Evolutionary conservation across 345 rosid genomes (phyloP).

Genomic region (Murraya koenigii): DNA sequence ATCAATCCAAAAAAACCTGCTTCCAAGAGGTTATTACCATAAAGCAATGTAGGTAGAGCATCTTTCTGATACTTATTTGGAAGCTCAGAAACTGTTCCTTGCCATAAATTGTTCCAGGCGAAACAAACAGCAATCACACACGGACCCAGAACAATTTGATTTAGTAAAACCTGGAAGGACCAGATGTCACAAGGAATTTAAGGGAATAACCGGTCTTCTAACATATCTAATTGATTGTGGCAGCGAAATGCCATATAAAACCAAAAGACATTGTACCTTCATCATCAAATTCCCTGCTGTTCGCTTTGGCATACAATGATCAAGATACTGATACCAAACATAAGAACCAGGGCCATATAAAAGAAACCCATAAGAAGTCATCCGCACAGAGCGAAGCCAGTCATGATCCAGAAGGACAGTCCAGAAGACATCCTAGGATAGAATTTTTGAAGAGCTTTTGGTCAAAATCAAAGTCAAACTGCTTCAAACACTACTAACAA

Average conservation of each 20-base stretch:
- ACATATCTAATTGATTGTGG: background rate
- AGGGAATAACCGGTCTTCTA: background rate
- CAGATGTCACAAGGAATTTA: background rate
- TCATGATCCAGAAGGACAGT: constrained; percentile 60
- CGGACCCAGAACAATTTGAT: constrained; percentile 91
- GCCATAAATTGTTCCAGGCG: constrained; percentile 95
- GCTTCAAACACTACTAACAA: background rate
- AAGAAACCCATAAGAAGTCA: constrained; percentile 89
- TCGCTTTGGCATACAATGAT: constrained; percentile 65
- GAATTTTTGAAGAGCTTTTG: background rate
- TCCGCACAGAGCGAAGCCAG: constrained; percentile 81
- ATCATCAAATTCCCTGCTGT: constrained; percentile 55
- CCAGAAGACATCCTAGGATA: constrained; percentile 41
- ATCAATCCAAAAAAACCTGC: constrained; percentile 10
- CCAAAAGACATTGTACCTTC: constrained; percentile 48
- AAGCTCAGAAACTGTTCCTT: constrained; percentile 67
- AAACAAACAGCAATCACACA: constrained; percentile 81
- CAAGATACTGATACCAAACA: constrained; percentile 84
- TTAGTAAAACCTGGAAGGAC: constrained; percentile 66
- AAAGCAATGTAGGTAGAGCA: constrained; percentile 76
- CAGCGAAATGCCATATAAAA: background rate
- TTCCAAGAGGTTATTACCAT: constrained; percentile 44
- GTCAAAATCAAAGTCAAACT: constrained; percentile 23
- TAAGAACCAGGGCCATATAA: constrained; percentile 91
- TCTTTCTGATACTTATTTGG: constrained; percentile 71